Evolutionary conservation across 345 rosid genomes (phyloP), one percentile per base, ranked within the genome.

Genomic region (Firmiana major): DNA sequence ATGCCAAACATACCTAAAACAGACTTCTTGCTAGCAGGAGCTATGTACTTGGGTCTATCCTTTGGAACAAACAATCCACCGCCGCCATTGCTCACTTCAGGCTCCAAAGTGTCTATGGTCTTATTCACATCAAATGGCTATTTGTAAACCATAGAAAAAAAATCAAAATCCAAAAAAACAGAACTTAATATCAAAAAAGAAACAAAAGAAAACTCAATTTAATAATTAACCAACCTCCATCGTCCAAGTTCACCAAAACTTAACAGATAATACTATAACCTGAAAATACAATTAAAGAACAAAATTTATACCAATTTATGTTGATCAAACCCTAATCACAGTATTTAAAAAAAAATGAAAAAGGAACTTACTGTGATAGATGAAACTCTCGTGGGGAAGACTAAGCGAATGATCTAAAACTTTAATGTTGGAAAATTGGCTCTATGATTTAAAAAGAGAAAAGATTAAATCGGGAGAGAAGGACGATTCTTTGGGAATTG

Each of bases 11-110:
- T 38, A 38, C 70, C 48, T 64, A 64, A 19, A 40, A 64, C 13
- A n/a, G 70, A 64, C 21, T 64, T 64, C 48, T 64, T 64, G 70
- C 48, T 10, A 57, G 62, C 62, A 3, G 94, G 85, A 59, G 92
- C 87, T 82, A 83, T 90, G 63, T 84, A 64, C 15, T 64, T 19
- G 15, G 48, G 48, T 36, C 83, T 87, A 77, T 91, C 92, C 77
- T 85, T 84, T 22, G 87, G 87, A 19, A 83, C 24, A 79, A 75
- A 78, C 22, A 87, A 81, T 63, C 86, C 87, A 12, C 76, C 22
- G 9, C 55, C 1, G n/a, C 15, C 79, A 17, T 63, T 79, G 62
- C 60, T 77, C 62, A 74, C 71, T 55, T 88, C 90, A 26, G 87
- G 78, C 68, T 83, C 90, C 77, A 75, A 34, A 11, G 77, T 74